Base-by-base conservation (phyloP, 2,329 filamentous ascomycete genomes). In the Fusarium secorum region DNA sequence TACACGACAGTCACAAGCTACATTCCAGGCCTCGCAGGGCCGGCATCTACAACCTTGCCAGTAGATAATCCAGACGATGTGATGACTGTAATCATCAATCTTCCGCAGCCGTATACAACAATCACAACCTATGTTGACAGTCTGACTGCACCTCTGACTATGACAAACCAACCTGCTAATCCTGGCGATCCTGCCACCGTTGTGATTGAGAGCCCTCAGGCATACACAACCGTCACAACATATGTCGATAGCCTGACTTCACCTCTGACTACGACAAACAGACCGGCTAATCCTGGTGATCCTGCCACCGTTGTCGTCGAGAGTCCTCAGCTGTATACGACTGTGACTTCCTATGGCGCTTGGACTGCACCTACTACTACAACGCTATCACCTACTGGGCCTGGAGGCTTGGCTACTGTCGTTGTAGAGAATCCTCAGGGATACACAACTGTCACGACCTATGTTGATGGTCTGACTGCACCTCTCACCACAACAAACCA, bases 1-100 rank as follows among this genome's bases (percentile, higher is more conserved):
- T 59, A 59, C 26, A 59, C 46, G 4, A 59, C 46, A 17, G 22
- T 53, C 14, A 59, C 56, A 33, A 59, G 14, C 35, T 59, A 57
- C 20, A 22, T 48, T 9, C 22, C 54, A 30, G 41, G 54, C 3
- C 20, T 57, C 11, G 4, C 24, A 7, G 41, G 18, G 8, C 41
- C 54, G 14, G 30, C 22, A 30, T 36, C 54, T 15, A 57, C 41
- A 11, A 36, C 41, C 5, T 36, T 57, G 9, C 30, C 41, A 0
- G 54, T 20, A 9, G 11, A 17, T 6, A 20, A 48, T 10, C 30
- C 54, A 30, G 56, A 30, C 4, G 56, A 53, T 4, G 26, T 53
- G 28, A 41, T 33, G n/a, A 59, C 45, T 53, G 56, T 59, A 3
- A 4, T 59, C 7, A 5, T 59, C 3, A 5, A 13, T 11, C 18